Conservation (phyloP, 129 eudicot species). For the Saussurea involucrata region DNA sequence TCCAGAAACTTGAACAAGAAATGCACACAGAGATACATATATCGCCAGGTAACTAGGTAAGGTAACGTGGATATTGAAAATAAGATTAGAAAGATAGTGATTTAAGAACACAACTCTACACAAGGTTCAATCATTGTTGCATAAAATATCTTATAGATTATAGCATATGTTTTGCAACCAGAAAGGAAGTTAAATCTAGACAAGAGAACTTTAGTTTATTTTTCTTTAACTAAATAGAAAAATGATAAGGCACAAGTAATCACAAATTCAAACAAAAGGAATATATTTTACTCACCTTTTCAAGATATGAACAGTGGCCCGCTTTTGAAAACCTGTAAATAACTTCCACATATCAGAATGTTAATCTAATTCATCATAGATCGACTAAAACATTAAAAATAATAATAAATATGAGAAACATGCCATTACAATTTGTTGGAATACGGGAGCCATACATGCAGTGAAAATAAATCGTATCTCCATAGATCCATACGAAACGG, state of each 20-base stretch:
- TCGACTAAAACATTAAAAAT: background rate
- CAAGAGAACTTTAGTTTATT: background rate
- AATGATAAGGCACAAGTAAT: background rate
- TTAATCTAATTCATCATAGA: background rate
- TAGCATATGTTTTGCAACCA: conserved; percentile 3
- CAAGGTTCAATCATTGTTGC: background rate
- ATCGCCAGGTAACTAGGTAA: background rate
- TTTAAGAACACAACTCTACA: background rate
- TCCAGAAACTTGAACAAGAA: background rate
- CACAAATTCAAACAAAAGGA: background rate
- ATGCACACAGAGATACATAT: background rate
- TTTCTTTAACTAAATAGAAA: background rate
- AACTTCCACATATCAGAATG: conserved; percentile 6
- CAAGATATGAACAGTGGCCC: conserved; percentile 95
- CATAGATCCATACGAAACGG: no score
- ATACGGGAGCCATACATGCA: no score
- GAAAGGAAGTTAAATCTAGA: background rate
- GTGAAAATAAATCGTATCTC: no score
- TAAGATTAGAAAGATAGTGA: background rate
- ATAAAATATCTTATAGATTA: background rate
- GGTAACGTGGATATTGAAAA: background rate
- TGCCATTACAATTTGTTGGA: background rate
- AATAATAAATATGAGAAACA: background rate
- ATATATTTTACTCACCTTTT: conserved; percentile 53
- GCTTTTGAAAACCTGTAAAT: conserved; percentile 82